These are phyloP conservation scores for maize (Zea mays) DNA, from an alignment of 176 grass and related monocot species.

Conservation along the genomic window Zm-B73-REFERENCE-NAM-5.0 NC_050098.1:99372001-99372500, in stretches of 20 bases:
- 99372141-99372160: background rate
- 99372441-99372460: conserved; percentile 77
- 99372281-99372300: background rate
- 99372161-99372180: conserved; percentile 6
- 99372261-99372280: conserved; percentile 28
- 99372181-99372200: conserved; percentile 27
- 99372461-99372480: conserved; percentile 71
- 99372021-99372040: background rate
- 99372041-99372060: background rate
- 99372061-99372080: background rate
- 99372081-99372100: background rate
- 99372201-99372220: conserved; percentile 15
- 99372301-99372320: conserved; percentile 38
- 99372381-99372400: background rate
- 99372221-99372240: conserved; percentile 51
- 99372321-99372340: conserved; percentile 37
- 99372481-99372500: conserved; percentile 86
- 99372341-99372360: conserved; percentile 28
- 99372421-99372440: conserved; percentile 70
- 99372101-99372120: background rate
- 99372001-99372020: background rate
- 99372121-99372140: background rate
- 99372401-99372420: conserved; percentile 76
- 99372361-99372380: conserved; percentile 32
- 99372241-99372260: conserved; percentile 27